Base-by-base conservation (phyloP, 495 filamentous ascomycete genomes). In the Copromyces sp. region DNA sequence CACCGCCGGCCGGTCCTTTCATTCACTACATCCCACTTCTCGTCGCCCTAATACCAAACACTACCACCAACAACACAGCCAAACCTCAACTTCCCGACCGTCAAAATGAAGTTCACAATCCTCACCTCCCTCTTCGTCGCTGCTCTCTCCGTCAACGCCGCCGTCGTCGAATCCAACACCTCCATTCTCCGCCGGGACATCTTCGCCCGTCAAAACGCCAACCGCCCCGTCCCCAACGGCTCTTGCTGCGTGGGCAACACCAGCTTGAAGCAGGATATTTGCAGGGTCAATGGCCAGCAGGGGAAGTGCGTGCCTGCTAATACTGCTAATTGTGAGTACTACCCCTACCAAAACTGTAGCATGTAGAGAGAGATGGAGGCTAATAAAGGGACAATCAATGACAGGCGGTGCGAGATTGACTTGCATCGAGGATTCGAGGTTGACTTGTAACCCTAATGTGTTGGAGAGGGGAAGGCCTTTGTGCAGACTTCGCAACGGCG, bases 231-330 rank as follows among this genome's bases (percentile, higher is more conserved):
- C 9, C 77, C 80, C 68, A 71, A 24, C 12, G 80, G 80, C 39
- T 59, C 53, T n/a, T 81, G 80, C 77, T 81, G 80, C 70, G 77
- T 80, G 4, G 76, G 78, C 70, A 74, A 71, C 39, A 79, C 77
- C 17, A 76, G 39, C 72, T 70, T 80, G 38, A 80, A 80, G 76
- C 78, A 81, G 75, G 80, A 81, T 71, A 24, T 74, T 39, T 81
- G 80, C 74, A 76, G 24, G 5, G 73, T 75, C 70, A 78, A 78
- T 61, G 78, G 78, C 68, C 65, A 72, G 70, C 1, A 32, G 3
- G 78, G 78, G 4, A 77, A 72, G n/a, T 79, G 78, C 71, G 78
- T 79, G n/a, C 78, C 78, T 14, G 74, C 74, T 3, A 71, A 70
- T n/a, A 73, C 72, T 20, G 75, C 75, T 41, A 75, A 74, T 47